Evolutionary conservation across 2,329 filamentous ascomycete genomes (phyloP), one percentile per base, ranked within the genome.

Genomic region (Exophiala alcalophila): DNA sequence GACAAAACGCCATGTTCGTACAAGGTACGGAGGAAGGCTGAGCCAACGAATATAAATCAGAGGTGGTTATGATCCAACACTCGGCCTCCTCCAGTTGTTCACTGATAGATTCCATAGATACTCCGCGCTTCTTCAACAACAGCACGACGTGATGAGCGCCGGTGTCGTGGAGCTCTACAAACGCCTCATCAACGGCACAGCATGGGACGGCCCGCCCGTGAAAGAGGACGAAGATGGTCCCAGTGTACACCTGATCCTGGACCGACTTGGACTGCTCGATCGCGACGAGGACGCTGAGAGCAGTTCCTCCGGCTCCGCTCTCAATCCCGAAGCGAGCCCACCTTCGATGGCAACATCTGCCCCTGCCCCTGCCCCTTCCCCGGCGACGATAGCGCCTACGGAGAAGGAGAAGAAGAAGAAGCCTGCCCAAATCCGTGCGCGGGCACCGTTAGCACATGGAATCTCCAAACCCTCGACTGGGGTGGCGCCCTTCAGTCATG

Each of bases 181-280:
- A 14, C 30, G 32, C 12, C 25, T 40, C 10, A 30, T 38, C 26
- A 28, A 41, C 5, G 46, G 40, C 15, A 30, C 41, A n/a, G 15
- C n/a, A 28, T 49, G 46, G 46, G 37, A 41, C 4, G 46, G 46
- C 5, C 15, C 32, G 2, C 46, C 36, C 4, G 33, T 49, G n/a
- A 28, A 41, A 9, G 46, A 49, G 27, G 27, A 44, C 20, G 38
- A 49, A n/a, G 46, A 41, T 20, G 33, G n/a, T 26, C 46, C 46
- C 26, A 49, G 46, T 24, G 46, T 49, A n/a, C 46, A 49, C 16
- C 28, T 36, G 15, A 41, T 49, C 15, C 46, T 49, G 15, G 46
- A 49, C 34, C 40, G 37, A 33, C 23, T 55, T 23, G 28, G 39
- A 27, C 45, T 56, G 46, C 44, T 56, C 45, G 49, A 54, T 38